phyloP scores from a whole-genome alignment of 768 basidiomycete genomes.

The Nidula microcarpa region DNA sequence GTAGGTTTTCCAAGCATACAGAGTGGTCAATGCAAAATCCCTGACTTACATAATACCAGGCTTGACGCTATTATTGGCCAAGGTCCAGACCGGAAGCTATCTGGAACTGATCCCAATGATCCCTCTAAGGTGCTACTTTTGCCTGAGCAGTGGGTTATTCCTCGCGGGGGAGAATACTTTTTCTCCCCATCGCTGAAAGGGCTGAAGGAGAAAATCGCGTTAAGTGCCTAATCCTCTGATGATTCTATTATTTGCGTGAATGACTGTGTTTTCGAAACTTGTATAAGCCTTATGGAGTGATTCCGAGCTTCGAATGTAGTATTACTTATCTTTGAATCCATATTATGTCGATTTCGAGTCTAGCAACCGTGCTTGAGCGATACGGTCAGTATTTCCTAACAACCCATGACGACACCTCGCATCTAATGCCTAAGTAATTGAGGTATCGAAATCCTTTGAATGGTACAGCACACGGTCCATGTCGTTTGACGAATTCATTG shows the following conservation, averaged over 20 bases:
- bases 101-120: constrained; percentile 2
- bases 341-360: no score
- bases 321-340: no score
- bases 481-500: no score
- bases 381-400: no score
- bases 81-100: background rate
- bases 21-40: background rate
- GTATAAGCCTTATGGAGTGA: background rate
- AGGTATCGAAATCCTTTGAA: no score
- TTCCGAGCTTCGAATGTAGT: no score
- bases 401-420: no score
- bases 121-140: background rate
- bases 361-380: no score
- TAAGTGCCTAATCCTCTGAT: background rate
- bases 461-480: no score
- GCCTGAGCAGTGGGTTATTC: constrained; percentile 4
- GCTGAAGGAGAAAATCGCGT: constrained; percentile 2
- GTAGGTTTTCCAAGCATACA: background rate
- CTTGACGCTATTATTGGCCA: constrained; percentile 2
- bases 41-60: background rate
- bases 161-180: constrained; percentile 10
- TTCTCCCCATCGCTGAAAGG: constrained; percentile 7
- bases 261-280: background rate
- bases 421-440: no score
- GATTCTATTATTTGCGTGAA: background rate